Evolutionary conservation across 164 flowering plant species (phyloP).

Genomic region (Chimonanthus praecox): DNA sequence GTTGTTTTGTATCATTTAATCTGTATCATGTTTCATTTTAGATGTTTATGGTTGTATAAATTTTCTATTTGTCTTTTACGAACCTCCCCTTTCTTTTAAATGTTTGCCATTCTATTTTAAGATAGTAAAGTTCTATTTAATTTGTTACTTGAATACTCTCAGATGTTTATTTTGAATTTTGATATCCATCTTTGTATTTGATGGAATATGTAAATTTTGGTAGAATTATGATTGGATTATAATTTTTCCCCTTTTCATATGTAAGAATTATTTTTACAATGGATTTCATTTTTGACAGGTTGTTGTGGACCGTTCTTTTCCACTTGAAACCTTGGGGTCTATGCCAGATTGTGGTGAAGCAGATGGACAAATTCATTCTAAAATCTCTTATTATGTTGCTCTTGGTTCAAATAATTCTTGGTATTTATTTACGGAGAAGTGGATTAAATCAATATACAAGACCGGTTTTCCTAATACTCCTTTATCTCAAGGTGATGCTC

Average conservation of each 20-base stretch:
- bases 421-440: conserved; percentile 88
- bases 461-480: conserved; percentile 82
- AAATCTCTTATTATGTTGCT: conserved; percentile 71
- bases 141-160: background rate
- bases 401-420: conserved; percentile 94
- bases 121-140: background rate
- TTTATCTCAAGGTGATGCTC: conserved; percentile 66
- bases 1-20: too few relatives aligned
- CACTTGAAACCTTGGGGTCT: conserved; percentile 11
- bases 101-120: too few relatives aligned
- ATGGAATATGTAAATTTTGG: background rate
- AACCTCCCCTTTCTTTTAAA: too few relatives aligned
- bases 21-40: too few relatives aligned
- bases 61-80: too few relatives aligned
- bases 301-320: conserved; percentile 26
- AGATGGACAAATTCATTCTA: conserved; percentile 19
- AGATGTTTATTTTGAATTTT: background rate
- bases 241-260: background rate
- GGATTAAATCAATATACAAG: conserved; percentile 68
- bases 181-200: background rate
- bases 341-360: conserved; percentile 8
- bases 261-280: background rate
- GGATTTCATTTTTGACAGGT: conserved; percentile 25
- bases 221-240: background rate
- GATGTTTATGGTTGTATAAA: too few relatives aligned